These are phyloP conservation scores for Alliaria petiolata DNA, from an alignment of 345 rosid species.

Conservation along the genomic window DNA sequence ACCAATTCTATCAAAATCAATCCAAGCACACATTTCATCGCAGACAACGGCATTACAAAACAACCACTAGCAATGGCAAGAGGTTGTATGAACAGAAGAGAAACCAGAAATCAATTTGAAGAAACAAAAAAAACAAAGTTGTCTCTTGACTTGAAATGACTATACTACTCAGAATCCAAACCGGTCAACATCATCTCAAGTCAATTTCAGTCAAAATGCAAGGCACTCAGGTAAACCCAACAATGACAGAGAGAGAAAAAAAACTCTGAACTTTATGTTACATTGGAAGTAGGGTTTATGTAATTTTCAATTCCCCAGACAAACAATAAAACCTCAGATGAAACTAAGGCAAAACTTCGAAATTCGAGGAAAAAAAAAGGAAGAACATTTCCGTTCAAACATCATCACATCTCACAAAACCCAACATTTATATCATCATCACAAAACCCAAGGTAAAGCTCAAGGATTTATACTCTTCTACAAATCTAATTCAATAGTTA, in stretches of 20 bases:
- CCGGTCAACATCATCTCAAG: conserved; percentile 22
- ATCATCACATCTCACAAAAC: conserved; percentile 18
- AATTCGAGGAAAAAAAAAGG: not conserved
- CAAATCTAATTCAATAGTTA: conserved; percentile 3
- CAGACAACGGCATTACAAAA: not conserved
- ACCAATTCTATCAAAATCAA: not conserved
- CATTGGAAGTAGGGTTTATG: conserved; percentile 28
- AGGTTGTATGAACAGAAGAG: not conserved
- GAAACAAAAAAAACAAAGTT: not conserved
- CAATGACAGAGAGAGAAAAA: no score
- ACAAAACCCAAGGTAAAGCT: conserved; percentile 25
- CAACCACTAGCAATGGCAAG: not conserved
- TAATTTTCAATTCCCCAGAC: conserved; percentile 17
- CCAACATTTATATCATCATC: conserved; percentile 9
- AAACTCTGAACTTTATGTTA: conserved; percentile 10
- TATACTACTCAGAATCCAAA: conserved; percentile 17
- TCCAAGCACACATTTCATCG: not conserved
- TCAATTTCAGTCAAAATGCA: conserved; percentile 21
- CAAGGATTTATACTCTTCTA: conserved; percentile 6
- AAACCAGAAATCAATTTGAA: not conserved
- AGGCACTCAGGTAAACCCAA: no score
- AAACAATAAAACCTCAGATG: not conserved
- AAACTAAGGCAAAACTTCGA: not conserved
- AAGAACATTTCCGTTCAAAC: conserved; percentile 22
- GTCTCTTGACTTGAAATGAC: conserved; percentile 7